phyloP scores from a whole-genome alignment of 2,329 filamentous ascomycete genomes.

The Hypocrella siamensis region DNA sequence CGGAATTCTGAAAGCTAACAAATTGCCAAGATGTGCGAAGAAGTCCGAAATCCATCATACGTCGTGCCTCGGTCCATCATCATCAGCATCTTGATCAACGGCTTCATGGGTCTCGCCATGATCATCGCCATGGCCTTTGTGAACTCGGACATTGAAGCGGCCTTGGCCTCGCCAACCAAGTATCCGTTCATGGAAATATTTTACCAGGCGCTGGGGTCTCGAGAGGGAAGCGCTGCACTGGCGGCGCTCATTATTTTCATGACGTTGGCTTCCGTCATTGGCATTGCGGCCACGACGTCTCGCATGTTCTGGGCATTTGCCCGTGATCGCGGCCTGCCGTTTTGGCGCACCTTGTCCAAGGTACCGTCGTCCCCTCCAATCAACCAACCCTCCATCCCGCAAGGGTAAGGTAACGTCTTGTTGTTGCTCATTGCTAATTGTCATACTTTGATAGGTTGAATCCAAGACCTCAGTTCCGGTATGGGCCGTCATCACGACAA shows the following conservation, averaged over 20 bases:
- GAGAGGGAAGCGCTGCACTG: slow-evolving; percentile 33
- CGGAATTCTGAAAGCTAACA: not conserved
- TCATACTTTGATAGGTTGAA: not conserved
- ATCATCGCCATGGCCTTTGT: slow-evolving; percentile 1
- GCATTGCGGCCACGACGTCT: slow-evolving; percentile 40
- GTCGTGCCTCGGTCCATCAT: slow-evolving; percentile 36
- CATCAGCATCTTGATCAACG: slow-evolving; percentile 31
- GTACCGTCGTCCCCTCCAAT: too few species aligned
- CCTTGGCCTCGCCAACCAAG: slow-evolving; percentile 20
- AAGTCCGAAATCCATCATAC: slow-evolving; percentile 29
- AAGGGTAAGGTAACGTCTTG: too few species aligned
- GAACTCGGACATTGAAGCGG: not conserved
- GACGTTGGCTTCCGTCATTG: slow-evolving; percentile 30
- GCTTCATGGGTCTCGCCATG: slow-evolving; percentile 33
- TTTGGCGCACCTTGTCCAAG: slow-evolving; percentile 12
- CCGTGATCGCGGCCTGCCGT: slow-evolving; percentile 15
- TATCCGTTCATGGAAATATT: slow-evolving; percentile 47
- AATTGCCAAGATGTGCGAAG: slow-evolving; percentile 25
- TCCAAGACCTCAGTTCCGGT: slow-evolving; percentile 13
- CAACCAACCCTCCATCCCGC: not conserved
- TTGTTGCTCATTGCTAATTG: not conserved
- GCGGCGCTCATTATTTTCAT: slow-evolving; percentile 31
- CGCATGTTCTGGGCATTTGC: slow-evolving; percentile 40
- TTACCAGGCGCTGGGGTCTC: slow-evolving; percentile 29
- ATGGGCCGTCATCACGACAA: slow-evolving; percentile 12